Evolutionary conservation across 164 flowering plant species (phyloP), one percentile per base, ranked within the genome.

Genomic region (Macadamia integrifolia): DNA sequence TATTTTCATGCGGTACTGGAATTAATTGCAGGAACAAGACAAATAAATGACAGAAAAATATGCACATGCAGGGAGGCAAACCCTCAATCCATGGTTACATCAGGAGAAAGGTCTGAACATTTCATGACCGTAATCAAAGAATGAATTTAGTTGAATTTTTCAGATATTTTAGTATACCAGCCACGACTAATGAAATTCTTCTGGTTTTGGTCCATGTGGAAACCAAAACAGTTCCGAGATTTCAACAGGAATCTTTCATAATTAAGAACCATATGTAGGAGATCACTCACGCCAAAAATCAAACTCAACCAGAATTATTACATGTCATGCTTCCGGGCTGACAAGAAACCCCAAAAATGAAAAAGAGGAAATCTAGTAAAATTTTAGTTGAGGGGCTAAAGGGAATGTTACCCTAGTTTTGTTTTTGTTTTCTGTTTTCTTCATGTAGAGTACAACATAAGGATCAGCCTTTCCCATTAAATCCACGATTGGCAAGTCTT

Each of bases 381-480:
- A 60, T 32, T 73, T n/a, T 30, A 30, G n/a, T 68, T 32, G 2
- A 9, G 0, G 35, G 48, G 50, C 23, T 35, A 35, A 52, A 74
- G 15, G 32, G 6, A 14, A 66, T 62, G 53, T 68, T 84, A 95
- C 99, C 87, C 98, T 78, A 35, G 98, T 89, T 83, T 91, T 92
- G 72, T 84, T 84, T 74, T 60, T 91, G 0, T 77, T 62, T 61
- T 73, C 96, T 59, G 94, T 69, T 76, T 95, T 95, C 80, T 89
- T 95, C 95, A 92, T 71, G 13, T 69, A 80, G 31, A 95, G 78
- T 30, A 84, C 88, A 32, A 88, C 96, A 79, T 75, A 95, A 0
- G 99, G 99, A 76, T 92, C 99, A 64, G 98, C 86, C 73, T 91
- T 95, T 59, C 99, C 98, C 86, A 91, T 80, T 57, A 95, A 49